phyloP scores from a whole-genome alignment of 495 filamentous ascomycete species.

The Hypoxylon cercidicola region DNA sequence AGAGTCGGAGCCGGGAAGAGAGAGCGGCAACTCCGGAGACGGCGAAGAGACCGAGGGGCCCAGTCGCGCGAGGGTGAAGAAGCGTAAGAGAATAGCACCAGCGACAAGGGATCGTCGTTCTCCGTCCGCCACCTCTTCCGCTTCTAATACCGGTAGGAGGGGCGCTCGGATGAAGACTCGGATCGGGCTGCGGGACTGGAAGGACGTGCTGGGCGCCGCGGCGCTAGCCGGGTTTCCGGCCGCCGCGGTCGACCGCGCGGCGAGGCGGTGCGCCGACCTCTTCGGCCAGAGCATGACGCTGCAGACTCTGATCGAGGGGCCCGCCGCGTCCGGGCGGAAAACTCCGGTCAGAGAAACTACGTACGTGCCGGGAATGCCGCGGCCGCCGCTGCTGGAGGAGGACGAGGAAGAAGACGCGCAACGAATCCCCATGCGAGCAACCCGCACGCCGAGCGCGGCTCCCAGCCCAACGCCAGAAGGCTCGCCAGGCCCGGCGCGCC shows the following conservation, averaged over 20 bases:
- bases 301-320: slow-evolving; percentile 62
- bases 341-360: slow-evolving; percentile 23
- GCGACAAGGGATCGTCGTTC: slow-evolving; percentile 6
- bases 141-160: not conserved
- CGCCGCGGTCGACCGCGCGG: slow-evolving; percentile 69
- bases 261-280: slow-evolving; percentile 74
- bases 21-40: slow-evolving; percentile 27
- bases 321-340: slow-evolving; percentile 26
- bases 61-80: not conserved
- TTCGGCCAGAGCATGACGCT: slow-evolving; percentile 74
- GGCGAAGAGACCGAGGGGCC: slow-evolving; percentile 27
- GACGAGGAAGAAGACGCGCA: slow-evolving; percentile 45
- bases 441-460: not conserved
- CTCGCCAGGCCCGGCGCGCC: slow-evolving; percentile 4
- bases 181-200: slow-evolving; percentile 76
- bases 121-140: slow-evolving; percentile 16
- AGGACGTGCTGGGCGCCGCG: slow-evolving; percentile 79
- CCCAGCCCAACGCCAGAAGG: slow-evolving; percentile 6
- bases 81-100: slow-evolving; percentile 1
- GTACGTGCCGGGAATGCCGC: slow-evolving; percentile 50
- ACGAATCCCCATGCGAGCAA: not conserved
- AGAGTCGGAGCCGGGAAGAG: not conserved
- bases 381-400: slow-evolving; percentile 49
- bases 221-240: slow-evolving; percentile 72
- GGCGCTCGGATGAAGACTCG: slow-evolving; percentile 27